Evolutionary conservation across 2,329 filamentous ascomycete genomes (phyloP), one percentile per base, ranked within the genome.

Genomic region (Elsinoe perseae): DNA sequence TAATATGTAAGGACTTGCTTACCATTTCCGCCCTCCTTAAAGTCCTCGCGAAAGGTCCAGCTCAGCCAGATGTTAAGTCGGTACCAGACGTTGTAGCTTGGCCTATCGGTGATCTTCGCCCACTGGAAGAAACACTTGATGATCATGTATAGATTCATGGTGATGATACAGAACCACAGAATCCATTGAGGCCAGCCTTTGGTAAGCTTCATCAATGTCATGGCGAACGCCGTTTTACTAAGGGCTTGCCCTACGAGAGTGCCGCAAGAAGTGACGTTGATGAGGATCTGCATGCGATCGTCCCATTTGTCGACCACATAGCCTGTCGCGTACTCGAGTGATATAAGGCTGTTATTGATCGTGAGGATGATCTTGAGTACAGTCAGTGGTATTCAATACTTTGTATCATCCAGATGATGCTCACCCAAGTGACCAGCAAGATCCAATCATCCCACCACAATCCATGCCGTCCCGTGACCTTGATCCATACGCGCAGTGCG

Each of bases 1-100:
- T 48, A 56, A 58, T 55, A 56, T 56, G 25, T 57, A 53, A 10
- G 56, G 2, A 36, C 1, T 36, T 16, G 61, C 75, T 64, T 58
- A 77, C 75, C 69, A 59, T 79, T 79, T 30, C 77, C 77, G 7
- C 73, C 75, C 55, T 76, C 73, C 58, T 79, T 79, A 61, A 78
- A 77, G 34, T 72, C 63, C 9, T 73, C 60, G 2, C 72, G 69
- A 23, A 74, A 72, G 2, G 61, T 62, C 54, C 65, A 64, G 9
- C 68, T 61, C 10, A 80, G 57, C 56, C 75, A 77, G 52, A 78
- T 72, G 56, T 77, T 67, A 10, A 79, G 64, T 14, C 76, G 68
- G 54, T 76, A 79, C 67, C 68, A 76, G n/a, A 72, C 68, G 14
- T 78, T 66, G 61, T 78, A 77, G 50, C 66, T 68, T 0, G 60